These are phyloP conservation scores for Leccinellum rugosiceps DNA, from an alignment of 768 basidiomycete genomes.

Conservation along the genomic window DNA sequence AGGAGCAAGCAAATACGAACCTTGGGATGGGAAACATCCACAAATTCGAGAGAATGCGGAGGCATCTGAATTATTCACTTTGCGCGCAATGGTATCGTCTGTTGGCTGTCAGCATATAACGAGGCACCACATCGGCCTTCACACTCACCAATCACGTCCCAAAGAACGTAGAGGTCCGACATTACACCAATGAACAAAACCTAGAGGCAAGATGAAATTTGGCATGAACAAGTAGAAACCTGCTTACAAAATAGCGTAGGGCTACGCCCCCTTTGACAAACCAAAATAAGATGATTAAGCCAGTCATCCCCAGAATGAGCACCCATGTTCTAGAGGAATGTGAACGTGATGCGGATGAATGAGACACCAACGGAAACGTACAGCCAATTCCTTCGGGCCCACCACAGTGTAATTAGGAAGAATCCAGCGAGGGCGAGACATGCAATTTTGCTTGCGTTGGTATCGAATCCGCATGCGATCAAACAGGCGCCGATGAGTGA, in stretches of 20 bases:
- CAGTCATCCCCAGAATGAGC: conserved; percentile 76
- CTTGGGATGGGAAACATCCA: conserved; percentile 82
- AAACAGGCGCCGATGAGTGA: conserved; percentile 83
- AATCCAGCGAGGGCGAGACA: conserved; percentile 77
- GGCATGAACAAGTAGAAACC: neutral
- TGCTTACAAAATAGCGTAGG: conserved; percentile 68
- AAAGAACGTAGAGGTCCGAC: conserved; percentile 84
- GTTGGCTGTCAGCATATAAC: neutral
- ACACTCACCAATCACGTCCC: conserved; percentile 77
- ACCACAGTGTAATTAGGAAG: conserved; percentile 87
- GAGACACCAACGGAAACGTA: conserved; percentile 34
- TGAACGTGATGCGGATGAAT: neutral
- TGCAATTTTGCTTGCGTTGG: conserved; percentile 84
- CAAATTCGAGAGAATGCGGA: conserved; percentile 81
- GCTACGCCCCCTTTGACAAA: conserved; percentile 74
- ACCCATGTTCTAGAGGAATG: conserved; percentile 59
- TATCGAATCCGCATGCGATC: conserved; percentile 87
- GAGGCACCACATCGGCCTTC: neutral
- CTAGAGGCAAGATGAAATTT: conserved; percentile 32
- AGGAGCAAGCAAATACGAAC: conserved; percentile 31
- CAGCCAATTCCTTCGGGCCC: conserved; percentile 76
- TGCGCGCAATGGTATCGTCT: conserved; percentile 84
- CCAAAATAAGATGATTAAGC: conserved; percentile 79
- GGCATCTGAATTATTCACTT: conserved; percentile 86
- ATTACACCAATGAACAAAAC: conserved; percentile 82